These are phyloP conservation scores for Taiozyma onychis DNA, from an alignment of 1,139 yeast genomes.

Conservation along the genomic window DNA sequence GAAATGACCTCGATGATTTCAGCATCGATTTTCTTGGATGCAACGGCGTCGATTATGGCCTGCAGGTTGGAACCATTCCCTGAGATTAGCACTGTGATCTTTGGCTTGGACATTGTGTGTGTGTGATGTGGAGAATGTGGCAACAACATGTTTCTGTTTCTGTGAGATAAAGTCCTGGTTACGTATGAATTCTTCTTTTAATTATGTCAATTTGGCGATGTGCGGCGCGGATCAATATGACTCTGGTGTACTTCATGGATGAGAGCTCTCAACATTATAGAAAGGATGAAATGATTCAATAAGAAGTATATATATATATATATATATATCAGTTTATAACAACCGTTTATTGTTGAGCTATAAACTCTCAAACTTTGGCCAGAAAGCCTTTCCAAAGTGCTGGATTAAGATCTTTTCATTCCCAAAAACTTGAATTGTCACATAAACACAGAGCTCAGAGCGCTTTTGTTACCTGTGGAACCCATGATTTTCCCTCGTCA, in stretches of 20 bases:
- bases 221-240: background rate
- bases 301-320: too few species aligned
- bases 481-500: too few species aligned
- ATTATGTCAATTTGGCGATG: background rate
- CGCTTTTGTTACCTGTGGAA: too few species aligned
- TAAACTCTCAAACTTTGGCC: too few species aligned
- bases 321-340: too few species aligned
- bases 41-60: slow-evolving; percentile 78
- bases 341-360: too few species aligned
- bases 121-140: background rate
- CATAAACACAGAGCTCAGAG: too few species aligned
- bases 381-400: too few species aligned
- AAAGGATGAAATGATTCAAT: too few species aligned
- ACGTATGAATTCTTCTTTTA: background rate
- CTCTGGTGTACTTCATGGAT: background rate
- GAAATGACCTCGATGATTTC: slow-evolving; percentile 62
- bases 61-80: slow-evolving; percentile 94
- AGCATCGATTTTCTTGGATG: slow-evolving; percentile 42
- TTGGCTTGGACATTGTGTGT: slow-evolving; percentile 18
- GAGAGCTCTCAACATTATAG: too few species aligned
- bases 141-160: background rate
- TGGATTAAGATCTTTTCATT: too few species aligned
- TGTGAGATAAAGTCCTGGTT: background rate
- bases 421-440: too few species aligned
- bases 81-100: slow-evolving; percentile 76